Evolutionary conservation across 2,329 filamentous ascomycete genomes (phyloP).

Genomic region (Fusarium sp.): DNA sequence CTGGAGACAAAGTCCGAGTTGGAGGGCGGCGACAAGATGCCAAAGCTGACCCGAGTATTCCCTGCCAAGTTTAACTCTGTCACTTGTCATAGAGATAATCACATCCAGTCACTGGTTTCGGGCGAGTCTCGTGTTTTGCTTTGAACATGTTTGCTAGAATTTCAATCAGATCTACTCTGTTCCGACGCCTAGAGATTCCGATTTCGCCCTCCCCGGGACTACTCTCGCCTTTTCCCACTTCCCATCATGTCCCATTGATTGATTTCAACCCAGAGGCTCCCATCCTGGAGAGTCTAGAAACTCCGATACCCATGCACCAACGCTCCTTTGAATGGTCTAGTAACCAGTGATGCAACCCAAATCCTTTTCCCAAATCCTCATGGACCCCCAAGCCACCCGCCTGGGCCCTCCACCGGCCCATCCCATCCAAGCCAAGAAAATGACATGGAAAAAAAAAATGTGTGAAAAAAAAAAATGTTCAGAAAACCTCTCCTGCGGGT

Average conservation of each 20-base stretch:
- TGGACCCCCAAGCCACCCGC: not conserved
- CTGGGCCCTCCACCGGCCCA: not conserved
- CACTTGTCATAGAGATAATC: not conserved
- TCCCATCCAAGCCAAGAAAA: conserved; percentile 1
- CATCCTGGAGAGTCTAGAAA: conserved; percentile 36
- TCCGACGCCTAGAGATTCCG: conserved; percentile 20
- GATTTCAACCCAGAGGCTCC: conserved; percentile 23
- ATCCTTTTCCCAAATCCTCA: conserved; percentile 6
- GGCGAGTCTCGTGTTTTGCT: not conserved
- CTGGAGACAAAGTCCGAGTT: not conserved
- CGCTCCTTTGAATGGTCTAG: conserved; percentile 35
- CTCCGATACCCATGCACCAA: conserved; percentile 28
- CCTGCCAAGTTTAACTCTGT: not conserved
- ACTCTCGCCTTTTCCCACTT: conserved; percentile 28
- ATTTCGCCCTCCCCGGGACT: conserved; percentile 25
- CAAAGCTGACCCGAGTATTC: not conserved
- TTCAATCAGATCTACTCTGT: conserved; percentile 27
- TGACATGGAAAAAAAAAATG: conserved; percentile 23
- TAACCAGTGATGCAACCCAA: conserved; percentile 35
- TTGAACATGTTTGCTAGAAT: conserved; percentile 6
- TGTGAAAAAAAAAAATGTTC: conserved; percentile 9
- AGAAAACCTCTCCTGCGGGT: conserved; percentile 24
- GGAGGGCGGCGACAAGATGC: not conserved
- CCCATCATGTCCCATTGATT: conserved; percentile 1
- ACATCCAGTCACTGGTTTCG: not conserved